phyloP scores from a whole-genome alignment of 2,329 filamentous ascomycete genomes.

The Alternaria alternata region DNA sequence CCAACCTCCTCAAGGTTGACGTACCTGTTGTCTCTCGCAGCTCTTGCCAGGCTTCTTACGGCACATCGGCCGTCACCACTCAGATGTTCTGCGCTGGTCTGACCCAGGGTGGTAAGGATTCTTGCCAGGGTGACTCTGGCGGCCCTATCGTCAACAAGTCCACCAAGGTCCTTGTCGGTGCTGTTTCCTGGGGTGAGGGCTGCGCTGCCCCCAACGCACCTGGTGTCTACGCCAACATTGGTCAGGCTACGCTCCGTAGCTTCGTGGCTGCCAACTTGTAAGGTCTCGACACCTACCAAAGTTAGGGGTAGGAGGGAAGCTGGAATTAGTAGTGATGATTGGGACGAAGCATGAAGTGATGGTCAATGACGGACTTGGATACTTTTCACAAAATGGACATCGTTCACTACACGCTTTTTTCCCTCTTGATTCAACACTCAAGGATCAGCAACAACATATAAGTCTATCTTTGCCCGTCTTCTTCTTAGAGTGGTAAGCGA shows the following conservation, averaged over 20 bases:
- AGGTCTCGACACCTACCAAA: neutral
- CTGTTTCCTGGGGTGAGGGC: slow-evolving; percentile 21
- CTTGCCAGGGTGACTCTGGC: slow-evolving; percentile 45
- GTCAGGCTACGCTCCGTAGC: neutral
- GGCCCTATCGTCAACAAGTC: slow-evolving; percentile 34
- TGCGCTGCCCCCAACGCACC: slow-evolving; percentile 32
- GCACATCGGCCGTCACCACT: slow-evolving; percentile 25
- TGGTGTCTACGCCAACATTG: slow-evolving; percentile 37
- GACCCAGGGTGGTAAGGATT: slow-evolving; percentile 38
- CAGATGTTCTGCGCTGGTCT: slow-evolving; percentile 41
- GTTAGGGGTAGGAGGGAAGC: neutral
- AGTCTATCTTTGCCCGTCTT: neutral
- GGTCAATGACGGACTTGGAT: neutral
- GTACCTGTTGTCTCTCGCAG: slow-evolving; percentile 38
- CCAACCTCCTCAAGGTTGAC: slow-evolving; percentile 36
- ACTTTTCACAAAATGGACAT: neutral
- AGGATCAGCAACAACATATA: neutral
- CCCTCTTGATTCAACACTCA: too few species aligned
- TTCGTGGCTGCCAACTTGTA: slow-evolving; percentile 1
- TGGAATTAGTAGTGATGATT: neutral
- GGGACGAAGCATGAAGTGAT: neutral
- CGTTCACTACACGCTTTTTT: neutral
- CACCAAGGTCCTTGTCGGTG: slow-evolving; percentile 11
- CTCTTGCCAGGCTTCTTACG: slow-evolving; percentile 32
- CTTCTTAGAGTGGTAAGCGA: neutral